phyloP scores from a whole-genome alignment of 768 basidiomycete genomes.

The Lentinula sp. region DNA sequence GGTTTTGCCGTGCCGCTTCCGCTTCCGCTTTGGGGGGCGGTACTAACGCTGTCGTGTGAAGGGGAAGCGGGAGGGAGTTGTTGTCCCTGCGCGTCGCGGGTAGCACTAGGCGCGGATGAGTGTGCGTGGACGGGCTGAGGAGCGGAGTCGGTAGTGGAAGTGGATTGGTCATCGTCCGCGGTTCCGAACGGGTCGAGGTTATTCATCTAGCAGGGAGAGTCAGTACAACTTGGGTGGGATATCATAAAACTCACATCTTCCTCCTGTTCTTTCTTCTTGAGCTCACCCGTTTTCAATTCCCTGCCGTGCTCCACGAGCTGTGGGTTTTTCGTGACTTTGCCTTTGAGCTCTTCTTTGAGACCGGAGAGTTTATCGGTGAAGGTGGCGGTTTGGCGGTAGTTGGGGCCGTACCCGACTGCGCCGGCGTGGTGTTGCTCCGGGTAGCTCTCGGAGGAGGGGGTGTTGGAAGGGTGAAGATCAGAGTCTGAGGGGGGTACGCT shows the following conservation, averaged over 20 bases:
- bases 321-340: constrained; percentile 25
- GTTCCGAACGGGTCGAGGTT: background rate
- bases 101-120: too few species aligned
- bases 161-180: too few species aligned
- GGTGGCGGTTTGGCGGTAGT: constrained; percentile 28
- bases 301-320: constrained; percentile 22
- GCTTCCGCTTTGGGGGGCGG: too few species aligned
- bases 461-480: background rate
- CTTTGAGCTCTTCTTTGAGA: constrained; percentile 25
- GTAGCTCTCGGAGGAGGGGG: constrained; percentile 11
- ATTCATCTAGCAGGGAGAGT: background rate
- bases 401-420: constrained; percentile 37
- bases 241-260: constrained; percentile 13
- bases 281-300: constrained; percentile 24
- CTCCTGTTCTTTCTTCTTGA: constrained; percentile 23
- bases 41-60: too few species aligned
- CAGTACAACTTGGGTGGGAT: background rate
- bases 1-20: too few species aligned
- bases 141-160: too few species aligned
- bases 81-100: too few species aligned
- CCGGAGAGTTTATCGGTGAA: constrained; percentile 27
- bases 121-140: too few species aligned
- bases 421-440: constrained; percentile 41
- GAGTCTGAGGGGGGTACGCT: too few species aligned
- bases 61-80: too few species aligned